Evolutionary conservation across 805 yeast genomes (phyloP), one percentile per base, ranked within the genome.

Genomic region (Pichia gijzeniarum): DNA sequence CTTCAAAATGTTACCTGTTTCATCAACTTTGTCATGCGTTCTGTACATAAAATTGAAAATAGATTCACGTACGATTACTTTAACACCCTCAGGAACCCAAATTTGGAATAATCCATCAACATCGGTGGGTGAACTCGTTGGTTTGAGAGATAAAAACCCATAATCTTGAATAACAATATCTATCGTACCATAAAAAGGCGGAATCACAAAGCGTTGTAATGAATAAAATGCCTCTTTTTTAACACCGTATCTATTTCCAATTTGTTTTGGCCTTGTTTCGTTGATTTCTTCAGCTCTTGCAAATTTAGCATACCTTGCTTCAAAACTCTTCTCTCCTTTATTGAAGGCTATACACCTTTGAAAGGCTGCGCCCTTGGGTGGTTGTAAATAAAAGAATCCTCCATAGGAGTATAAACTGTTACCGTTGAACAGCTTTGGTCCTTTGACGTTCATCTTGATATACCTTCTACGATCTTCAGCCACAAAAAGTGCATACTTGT

Each of bases 111-210:
- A 47, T 0, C 68, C 70, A 10, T 50, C 55, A 12, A 43, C 38
- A 13, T 35, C 22, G 3, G 51, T 49, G 3, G 46, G 48, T 9
- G 41, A 40, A 33, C 87, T 84, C 0, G 85, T 80, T 2, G 89
- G 82, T 5, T 70, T 71, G 14, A 85, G 59, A 32, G 77, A 73
- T 2, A 84, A 50, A 53, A 72, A 80, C 0, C 93, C 93, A n/a
- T 80, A 58, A 48, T 79, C 79, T 43, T 76, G 77, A 9, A 85
- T 53, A 2, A 85, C 82, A 22, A 85, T 54, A 54, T 85, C 95
- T 9, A 85, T 64, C 4, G 74, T 58, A 0, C 91, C 91, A 48
- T 63, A 67, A 53, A 84, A 84, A n/a, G 87, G 85, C 0, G 93
- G 91, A 3, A 85, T 68, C 2, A 75, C 67, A 50, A 72, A 80